Evolutionary conservation across 148 eudicot species (phyloP).

Genomic region (Heliamphora exappendiculata): DNA sequence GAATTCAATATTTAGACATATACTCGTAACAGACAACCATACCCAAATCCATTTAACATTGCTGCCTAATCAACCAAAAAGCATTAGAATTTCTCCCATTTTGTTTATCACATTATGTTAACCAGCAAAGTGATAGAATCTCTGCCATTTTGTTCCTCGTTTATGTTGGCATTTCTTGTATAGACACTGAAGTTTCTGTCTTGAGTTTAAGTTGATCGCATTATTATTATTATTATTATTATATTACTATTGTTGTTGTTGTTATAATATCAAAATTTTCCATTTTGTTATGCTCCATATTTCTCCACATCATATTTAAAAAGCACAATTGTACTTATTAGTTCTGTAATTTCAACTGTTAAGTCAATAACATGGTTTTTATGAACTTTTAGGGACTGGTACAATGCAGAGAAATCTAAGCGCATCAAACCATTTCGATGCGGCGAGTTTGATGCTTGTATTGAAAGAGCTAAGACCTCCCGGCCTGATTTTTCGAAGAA

Average conservation of each 20-base stretch:
- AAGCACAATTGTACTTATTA: not conserved
- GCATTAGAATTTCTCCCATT: not conserved
- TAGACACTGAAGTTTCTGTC: not conserved
- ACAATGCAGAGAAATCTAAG: constrained; percentile 24
- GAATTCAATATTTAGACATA: too few species aligned
- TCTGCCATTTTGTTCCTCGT: not conserved
- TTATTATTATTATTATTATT: not conserved
- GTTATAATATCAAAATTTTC: not conserved
- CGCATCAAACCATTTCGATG: constrained; percentile 28
- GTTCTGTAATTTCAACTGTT: not conserved
- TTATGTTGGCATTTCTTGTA: not conserved
- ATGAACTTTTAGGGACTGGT: constrained; percentile 27
- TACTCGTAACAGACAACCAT: not conserved
- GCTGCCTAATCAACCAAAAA: not conserved
- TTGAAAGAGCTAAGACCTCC: constrained; percentile 15
- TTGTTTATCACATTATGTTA: not conserved
- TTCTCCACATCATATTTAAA: not conserved
- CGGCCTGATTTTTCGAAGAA: not conserved
- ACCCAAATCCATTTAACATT: not conserved
- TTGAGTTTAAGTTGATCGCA: not conserved
- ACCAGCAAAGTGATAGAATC: not conserved
- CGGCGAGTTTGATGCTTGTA: constrained; percentile 25
- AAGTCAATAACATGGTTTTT: constrained; percentile 4
- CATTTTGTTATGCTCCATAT: too few species aligned
- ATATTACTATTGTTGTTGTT: not conserved